Evolutionary conservation across 1,284 basidiomycete species (phyloP), one percentile per base, ranked within the genome.

Genomic region (Phellopilus nigrolimitatus): DNA sequence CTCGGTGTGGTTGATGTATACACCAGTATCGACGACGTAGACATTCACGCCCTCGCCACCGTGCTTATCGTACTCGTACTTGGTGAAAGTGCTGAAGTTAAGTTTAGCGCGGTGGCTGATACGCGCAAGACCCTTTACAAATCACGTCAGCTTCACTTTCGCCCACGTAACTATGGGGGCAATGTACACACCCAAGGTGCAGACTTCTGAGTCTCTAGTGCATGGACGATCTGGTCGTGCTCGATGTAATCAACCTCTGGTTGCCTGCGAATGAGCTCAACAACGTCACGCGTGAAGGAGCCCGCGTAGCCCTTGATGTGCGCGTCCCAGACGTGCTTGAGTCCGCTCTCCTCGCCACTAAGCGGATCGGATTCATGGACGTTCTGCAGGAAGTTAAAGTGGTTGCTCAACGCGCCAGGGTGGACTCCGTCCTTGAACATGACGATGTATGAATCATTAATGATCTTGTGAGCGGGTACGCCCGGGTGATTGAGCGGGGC

Each of bases 211-310:
- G 73, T 67, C 48, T 61, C 63, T 58, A 80, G 77, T 12, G 88
- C 86, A 59, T 74, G 78, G 19, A 95, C 89, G 59, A 94, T 74
- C 71, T 95, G 92, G 73, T 99, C 97, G 56, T 75, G 80, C 75
- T 99, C 97, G 55, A 99, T 76, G 64, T 88, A 95, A 27, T 85
- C 90, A 45, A 99, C 94, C 67, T 95, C 94, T 15, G 95, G 94
- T 73, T 88, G 78, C 44, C 76, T 70, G 50, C 95, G 81, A 65
- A 99, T 87, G 62, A 81, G 78, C 49, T 91, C 78, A 56, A 99
- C 67, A 36, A 88, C 84, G 45, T 72, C 69, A 38, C 80, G 70
- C 33, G 84, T 80, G 75, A 99, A 97, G 62, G 73, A 75, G 49
- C 95, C 95, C 41, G 95, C 79, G 72, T 95, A 93, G 27, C 91